Base-by-base conservation (phyloP, 805 yeast genomes). In the Helenozyma baotianmanensis region DNA sequence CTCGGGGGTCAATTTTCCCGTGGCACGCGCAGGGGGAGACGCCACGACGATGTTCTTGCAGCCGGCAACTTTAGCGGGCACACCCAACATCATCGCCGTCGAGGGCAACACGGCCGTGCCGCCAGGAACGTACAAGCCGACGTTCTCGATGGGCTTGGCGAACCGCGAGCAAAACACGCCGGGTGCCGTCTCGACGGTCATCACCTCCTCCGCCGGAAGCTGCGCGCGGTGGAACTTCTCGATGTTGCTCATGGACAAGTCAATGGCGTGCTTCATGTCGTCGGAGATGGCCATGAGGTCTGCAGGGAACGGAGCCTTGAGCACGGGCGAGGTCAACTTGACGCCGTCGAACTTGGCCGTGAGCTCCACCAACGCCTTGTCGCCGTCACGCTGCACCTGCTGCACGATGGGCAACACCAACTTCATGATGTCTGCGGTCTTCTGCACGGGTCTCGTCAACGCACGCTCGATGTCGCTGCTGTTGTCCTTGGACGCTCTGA, bases 101-200 rank as follows among this genome's bases (percentile, higher is more conserved):
- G 97, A 90, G 25, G 99, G 99, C 45, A 92, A 73, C 21, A 92
- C 90, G 3, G 99, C 99, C 27, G 97, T 88, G 48, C 99, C 99
- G 50, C 99, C 99, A 34, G 99, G 99, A 39, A 92, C 85, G 55
- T 92, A 92, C 39, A 94, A 74, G 40, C 98, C 99, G 34, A 92
- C 98, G 39, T 76, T 80, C 53, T 87, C 95, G 47, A 92, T 88
- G 6, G 98, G 92, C 52, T 96, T 79, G 11, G 97, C 84, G 60
- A 92, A 92, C 51, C 99, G 78, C 13, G 95, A 85, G 66, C 98
- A 92, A 33, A 74, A 63, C 16, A 92, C 97, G 47, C 98, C 98
- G 2, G 95, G 94, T 38, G 83, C 72, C 1, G 99, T 92, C 63
- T 90, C 97, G 24, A 92, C 95, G 6, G 71, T 72, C 59, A 90